Evolutionary conservation across 2,329 filamentous ascomycete genomes (phyloP).

Genomic region (Aspergillus fructus): DNA sequence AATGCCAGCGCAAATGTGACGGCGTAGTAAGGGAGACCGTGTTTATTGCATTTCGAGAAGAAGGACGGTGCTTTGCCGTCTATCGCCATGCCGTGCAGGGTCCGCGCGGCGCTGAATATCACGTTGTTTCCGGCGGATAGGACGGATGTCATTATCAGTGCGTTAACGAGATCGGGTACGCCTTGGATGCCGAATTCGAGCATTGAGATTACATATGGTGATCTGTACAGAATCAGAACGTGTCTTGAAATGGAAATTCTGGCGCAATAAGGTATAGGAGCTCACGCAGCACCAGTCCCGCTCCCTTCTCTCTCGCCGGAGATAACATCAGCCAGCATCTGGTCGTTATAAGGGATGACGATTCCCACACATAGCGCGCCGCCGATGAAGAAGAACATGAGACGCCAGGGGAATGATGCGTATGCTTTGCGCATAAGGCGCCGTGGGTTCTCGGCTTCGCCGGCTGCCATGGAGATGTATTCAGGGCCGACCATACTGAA

Average conservation of each 20-base stretch:
- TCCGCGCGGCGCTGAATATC: not conserved
- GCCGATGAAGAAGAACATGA: constrained; percentile 5
- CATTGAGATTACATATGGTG: constrained; percentile 6
- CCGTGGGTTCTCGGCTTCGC: not conserved
- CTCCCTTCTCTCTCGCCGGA: not conserved
- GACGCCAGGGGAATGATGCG: not conserved
- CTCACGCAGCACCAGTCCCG: constrained; percentile 1
- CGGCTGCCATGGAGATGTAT: constrained; percentile 27
- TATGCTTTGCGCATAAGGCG: not conserved
- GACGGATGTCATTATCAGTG: constrained; percentile 2
- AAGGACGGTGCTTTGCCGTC: not conserved
- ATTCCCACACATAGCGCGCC: not conserved
- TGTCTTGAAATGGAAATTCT: too few species aligned
- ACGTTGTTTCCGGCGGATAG: not conserved
- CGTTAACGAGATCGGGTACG: constrained; percentile 1
- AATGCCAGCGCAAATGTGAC: not conserved
- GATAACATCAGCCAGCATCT: not conserved
- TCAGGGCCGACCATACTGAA: constrained; percentile 59
- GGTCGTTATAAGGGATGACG: not conserved
- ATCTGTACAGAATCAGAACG: not conserved
- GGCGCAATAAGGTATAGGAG: too few species aligned
- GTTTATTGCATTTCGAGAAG: not conserved
- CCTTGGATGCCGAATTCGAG: not conserved
- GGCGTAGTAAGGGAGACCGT: not conserved
- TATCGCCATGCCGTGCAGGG: not conserved